These are phyloP conservation scores for Leccinellum luteum DNA, from an alignment of 768 basidiomycete species.

Conservation along the genomic window DNA sequence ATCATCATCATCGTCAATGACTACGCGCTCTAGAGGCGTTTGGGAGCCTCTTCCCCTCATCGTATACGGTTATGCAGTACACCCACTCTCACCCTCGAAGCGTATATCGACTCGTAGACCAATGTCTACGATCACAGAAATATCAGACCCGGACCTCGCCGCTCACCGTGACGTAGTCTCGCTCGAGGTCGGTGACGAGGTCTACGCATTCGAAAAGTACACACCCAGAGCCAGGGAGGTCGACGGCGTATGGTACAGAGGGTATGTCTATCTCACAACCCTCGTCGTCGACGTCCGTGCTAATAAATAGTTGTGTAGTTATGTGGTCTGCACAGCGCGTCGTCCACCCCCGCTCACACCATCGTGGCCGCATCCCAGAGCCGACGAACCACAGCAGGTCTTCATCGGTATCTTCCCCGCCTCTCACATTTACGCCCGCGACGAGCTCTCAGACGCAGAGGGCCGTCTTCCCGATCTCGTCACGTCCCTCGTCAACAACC, in stretches of 20 bases:
- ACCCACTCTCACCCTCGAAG: conserved; percentile 75
- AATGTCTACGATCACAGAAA: conserved; percentile 44
- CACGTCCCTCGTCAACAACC: conserved; percentile 44
- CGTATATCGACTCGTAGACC: conserved; percentile 47
- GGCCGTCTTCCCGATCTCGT: conserved; percentile 79
- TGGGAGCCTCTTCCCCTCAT: conserved; percentile 71
- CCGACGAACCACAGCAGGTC: conserved; percentile 81
- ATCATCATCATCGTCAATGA: too few species aligned
- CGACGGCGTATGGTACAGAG: conserved; percentile 89
- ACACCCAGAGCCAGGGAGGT: conserved; percentile 68
- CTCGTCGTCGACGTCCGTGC: neutral
- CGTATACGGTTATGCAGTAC: conserved; percentile 89
- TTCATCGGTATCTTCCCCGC: conserved; percentile 95
- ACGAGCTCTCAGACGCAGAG: conserved; percentile 84
- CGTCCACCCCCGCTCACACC: conserved; percentile 58
- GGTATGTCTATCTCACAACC: conserved; percentile 62
- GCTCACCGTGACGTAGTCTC: conserved; percentile 75
- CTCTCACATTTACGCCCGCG: conserved; percentile 82
- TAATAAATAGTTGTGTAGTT: too few species aligned
- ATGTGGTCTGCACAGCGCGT: conserved; percentile 81
- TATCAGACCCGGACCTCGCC: conserved; percentile 57
- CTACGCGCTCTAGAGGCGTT: conserved; percentile 45
- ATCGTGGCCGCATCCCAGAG: conserved; percentile 65
- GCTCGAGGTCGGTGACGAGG: conserved; percentile 93
- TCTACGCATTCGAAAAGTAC: conserved; percentile 96